Evolutionary conservation across 2,329 filamentous ascomycete species (phyloP).

Genomic region (Nigrospora osmanthi): DNA sequence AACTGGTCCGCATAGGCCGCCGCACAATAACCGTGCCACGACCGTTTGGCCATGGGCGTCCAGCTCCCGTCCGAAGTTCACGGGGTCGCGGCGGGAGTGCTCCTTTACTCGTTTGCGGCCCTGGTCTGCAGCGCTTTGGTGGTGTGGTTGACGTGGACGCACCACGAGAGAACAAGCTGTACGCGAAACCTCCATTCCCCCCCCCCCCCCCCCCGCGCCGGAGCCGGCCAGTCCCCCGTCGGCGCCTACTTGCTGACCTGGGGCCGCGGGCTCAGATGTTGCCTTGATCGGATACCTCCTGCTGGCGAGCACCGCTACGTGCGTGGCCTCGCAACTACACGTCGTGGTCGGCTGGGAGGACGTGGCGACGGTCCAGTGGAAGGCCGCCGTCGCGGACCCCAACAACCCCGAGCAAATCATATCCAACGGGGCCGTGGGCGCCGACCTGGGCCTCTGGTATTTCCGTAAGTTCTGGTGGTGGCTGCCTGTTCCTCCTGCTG

Average conservation of each 20-base stretch:
- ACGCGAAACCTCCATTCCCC: not conserved
- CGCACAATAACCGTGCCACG: no score
- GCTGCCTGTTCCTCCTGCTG: no score
- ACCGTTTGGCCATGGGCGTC: not conserved
- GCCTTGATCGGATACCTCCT: slow-evolving; percentile 9
- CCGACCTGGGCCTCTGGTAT: slow-evolving; percentile 9
- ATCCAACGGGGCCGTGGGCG: slow-evolving; percentile 7
- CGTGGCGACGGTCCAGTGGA: slow-evolving; percentile 6
- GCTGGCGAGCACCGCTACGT: slow-evolving; percentile 4
- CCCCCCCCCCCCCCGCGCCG: no score
- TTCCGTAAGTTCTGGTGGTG: slow-evolving; percentile 4
- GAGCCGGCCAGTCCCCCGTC: not conserved
- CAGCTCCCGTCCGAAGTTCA: slow-evolving; percentile 7
- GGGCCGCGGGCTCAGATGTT: slow-evolving; percentile 3
- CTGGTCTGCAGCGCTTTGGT: slow-evolving; percentile 5
- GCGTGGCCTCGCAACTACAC: slow-evolving; percentile 8
- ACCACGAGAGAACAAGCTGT: slow-evolving; percentile 10
- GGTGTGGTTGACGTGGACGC: slow-evolving; percentile 10
- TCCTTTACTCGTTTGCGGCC: slow-evolving; percentile 6
- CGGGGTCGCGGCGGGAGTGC: slow-evolving; percentile 7
- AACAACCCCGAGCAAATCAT: slow-evolving; percentile 8
- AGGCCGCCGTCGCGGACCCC: slow-evolving; percentile 2
- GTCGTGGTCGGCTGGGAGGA: slow-evolving; percentile 5
- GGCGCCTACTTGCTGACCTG: no score
- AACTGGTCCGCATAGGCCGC: no score